These are phyloP conservation scores for Albophoma yamanashiensis DNA, from an alignment of 2,329 filamentous ascomycete species.

Conservation along the genomic window DNA sequence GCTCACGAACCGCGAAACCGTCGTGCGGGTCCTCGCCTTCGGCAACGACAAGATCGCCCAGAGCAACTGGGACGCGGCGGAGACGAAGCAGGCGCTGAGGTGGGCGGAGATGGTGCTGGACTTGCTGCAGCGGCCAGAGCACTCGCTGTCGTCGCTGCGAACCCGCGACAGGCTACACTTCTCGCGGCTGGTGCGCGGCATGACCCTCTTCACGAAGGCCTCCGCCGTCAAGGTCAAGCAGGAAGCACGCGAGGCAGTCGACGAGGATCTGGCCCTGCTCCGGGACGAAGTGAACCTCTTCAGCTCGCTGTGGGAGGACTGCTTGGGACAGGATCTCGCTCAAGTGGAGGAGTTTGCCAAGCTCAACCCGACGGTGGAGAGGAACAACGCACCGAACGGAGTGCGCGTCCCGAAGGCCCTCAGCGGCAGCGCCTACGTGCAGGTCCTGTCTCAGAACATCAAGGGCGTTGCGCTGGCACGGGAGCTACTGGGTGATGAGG, in stretches of 20 bases:
- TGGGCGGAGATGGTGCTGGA: constrained; percentile 39
- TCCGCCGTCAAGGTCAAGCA: constrained; percentile 15
- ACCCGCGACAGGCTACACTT: constrained; percentile 11
- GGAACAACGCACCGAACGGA: constrained; percentile 2
- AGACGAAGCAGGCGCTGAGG: constrained; percentile 30
- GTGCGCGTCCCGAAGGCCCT: constrained; percentile 7
- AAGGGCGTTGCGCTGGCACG: constrained; percentile 34
- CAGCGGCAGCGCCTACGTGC: constrained; percentile 15
- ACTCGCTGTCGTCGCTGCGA: constrained; percentile 14
- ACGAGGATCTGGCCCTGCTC: constrained; percentile 13
- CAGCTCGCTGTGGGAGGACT: constrained; percentile 14
- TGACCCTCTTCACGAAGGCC: constrained; percentile 17
- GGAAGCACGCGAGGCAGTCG: constrained; percentile 10
- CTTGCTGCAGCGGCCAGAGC: constrained; percentile 32
- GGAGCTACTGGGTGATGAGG: constrained; percentile 23
- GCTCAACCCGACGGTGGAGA: constrained; percentile 11
- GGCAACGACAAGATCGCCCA: constrained; percentile 28
- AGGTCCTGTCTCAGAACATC: constrained; percentile 19
- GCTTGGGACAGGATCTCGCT: constrained; percentile 8
- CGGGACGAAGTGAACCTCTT: constrained; percentile 18
- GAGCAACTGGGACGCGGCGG: constrained; percentile 19
- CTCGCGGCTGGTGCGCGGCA: constrained; percentile 17
- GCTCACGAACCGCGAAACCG: constrained; percentile 29
- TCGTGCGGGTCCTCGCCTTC: constrained; percentile 15
- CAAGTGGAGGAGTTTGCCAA: constrained; percentile 12